These are phyloP conservation scores for Tulasnella sp. DNA, from an alignment of 768 basidiomycete genomes.

Conservation along the genomic window DNA sequence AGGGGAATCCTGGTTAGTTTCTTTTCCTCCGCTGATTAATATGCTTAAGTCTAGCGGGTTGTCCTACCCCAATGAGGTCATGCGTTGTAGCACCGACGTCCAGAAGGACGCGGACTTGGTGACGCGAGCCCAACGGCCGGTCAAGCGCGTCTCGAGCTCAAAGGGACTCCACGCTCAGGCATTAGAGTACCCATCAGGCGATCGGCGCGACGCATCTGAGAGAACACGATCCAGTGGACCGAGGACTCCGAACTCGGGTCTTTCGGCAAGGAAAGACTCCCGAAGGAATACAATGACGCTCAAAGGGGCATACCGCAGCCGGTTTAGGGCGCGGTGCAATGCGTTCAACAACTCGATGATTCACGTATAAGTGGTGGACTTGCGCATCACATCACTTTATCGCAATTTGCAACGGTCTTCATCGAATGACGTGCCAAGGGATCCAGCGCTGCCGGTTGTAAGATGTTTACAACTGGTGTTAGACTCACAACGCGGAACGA, in stretches of 20 bases:
- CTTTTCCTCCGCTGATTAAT: slow-evolving; percentile 89
- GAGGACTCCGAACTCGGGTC: slow-evolving; percentile 6
- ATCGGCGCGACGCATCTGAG: slow-evolving; percentile 1
- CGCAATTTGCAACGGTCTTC: slow-evolving; percentile 77
- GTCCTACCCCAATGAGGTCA: slow-evolving; percentile 79
- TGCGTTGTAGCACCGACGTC: not conserved
- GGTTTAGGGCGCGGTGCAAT: slow-evolving; percentile 53
- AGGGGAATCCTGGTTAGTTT: too few species aligned
- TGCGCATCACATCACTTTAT: slow-evolving; percentile 80
- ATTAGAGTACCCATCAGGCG: slow-evolving; percentile 7
- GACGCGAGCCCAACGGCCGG: not conserved
- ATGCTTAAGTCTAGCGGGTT: slow-evolving; percentile 86
- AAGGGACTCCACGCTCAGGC: slow-evolving; percentile 2
- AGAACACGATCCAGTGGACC: not conserved
- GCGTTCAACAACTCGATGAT: slow-evolving; percentile 82
- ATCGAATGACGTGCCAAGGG: slow-evolving; percentile 77
- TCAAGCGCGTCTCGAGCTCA: not conserved
- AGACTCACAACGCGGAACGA: slow-evolving; percentile 7
- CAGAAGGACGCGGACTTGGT: not conserved
- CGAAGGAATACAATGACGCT: slow-evolving; percentile 9
- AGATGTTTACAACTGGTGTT: slow-evolving; percentile 10
- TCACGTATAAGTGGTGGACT: slow-evolving; percentile 54
- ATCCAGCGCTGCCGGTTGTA: slow-evolving; percentile 60
- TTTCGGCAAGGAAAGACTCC: not conserved
- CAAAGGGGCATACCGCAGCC: slow-evolving; percentile 11